phyloP scores from a whole-genome alignment of 495 filamentous ascomycete species.

The Melanomma pulvis-pyrius region DNA sequence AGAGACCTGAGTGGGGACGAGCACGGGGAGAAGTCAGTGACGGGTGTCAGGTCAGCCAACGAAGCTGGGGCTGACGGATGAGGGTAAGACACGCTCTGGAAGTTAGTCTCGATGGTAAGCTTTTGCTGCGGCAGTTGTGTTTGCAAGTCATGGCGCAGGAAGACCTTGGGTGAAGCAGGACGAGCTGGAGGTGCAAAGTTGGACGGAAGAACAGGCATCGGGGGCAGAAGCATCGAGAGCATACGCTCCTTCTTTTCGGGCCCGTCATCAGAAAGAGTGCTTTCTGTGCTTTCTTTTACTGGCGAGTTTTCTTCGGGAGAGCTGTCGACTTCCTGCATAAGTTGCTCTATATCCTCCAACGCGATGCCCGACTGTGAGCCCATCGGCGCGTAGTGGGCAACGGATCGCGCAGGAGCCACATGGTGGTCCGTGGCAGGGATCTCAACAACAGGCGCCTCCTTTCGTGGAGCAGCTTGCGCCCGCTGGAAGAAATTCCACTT shows the following conservation, averaged over 20 bases:
- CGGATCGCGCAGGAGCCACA: slow-evolving; percentile 46
- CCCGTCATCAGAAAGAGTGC: not conserved
- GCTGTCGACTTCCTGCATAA: slow-evolving; percentile 57
- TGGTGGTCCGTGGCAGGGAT: slow-evolving; percentile 42
- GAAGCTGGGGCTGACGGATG: not conserved
- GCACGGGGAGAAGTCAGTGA: slow-evolving; percentile 25
- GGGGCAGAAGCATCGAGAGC: slow-evolving; percentile 59
- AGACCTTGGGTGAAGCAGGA: slow-evolving; percentile 49
- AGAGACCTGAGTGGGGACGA: slow-evolving; percentile 14
- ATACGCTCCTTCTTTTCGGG: slow-evolving; percentile 34
- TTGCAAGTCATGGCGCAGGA: slow-evolving; percentile 37
- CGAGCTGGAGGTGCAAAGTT: slow-evolving; percentile 48
- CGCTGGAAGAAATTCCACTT: slow-evolving; percentile 87
- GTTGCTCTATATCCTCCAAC: slow-evolving; percentile 64
- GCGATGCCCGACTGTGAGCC: slow-evolving; percentile 74
- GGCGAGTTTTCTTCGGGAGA: slow-evolving; percentile 31
- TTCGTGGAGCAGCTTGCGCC: slow-evolving; percentile 58
- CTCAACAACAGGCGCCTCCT: slow-evolving; percentile 46
- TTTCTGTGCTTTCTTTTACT: slow-evolving; percentile 11
- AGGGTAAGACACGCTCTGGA: not conserved
- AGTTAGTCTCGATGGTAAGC: slow-evolving; percentile 12
- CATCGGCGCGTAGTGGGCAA: slow-evolving; percentile 82
- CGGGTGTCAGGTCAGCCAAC: slow-evolving; percentile 22
- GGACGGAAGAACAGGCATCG: slow-evolving; percentile 54
- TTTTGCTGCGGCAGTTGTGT: slow-evolving; percentile 14